Conservation (phyloP, 306 rosid genomes). For the Quercus cerris region DNA sequence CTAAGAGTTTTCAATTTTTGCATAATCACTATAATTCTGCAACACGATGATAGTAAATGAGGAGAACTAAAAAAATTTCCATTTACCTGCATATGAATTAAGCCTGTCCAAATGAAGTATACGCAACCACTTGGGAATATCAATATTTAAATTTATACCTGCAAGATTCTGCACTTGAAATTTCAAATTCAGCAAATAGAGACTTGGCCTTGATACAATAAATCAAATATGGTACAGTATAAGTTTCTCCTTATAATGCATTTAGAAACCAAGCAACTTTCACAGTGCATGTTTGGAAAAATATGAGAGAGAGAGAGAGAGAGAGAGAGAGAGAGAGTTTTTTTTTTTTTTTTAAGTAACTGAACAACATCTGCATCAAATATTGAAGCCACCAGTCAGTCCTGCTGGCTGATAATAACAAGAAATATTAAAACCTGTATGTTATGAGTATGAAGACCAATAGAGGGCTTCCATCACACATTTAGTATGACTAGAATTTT, state of each 20-base stretch:
- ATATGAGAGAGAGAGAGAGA: not conserved
- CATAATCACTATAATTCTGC: constrained; percentile 13
- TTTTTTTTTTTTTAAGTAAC: not conserved
- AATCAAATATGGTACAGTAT: not conserved
- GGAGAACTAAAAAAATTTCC: constrained; percentile 8
- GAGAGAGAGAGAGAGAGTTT: not conserved
- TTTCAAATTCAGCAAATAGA: constrained; percentile 22
- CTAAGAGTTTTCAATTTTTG: not conserved
- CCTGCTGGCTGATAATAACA: not conserved
- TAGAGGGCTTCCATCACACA: not conserved
- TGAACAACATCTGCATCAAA: not conserved
- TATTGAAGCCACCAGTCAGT: not conserved
- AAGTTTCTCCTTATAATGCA: not conserved
- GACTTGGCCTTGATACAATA: not conserved
- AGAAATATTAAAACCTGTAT: not conserved
- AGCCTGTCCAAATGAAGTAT: constrained; percentile 82
- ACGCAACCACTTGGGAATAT: constrained; percentile 86
- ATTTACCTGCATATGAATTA: constrained; percentile 70
- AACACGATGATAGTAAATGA: constrained; percentile 8
- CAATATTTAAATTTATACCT: constrained; percentile 81
- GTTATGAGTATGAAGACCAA: not conserved
- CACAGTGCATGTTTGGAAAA: not conserved
- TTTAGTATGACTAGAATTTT: not conserved
- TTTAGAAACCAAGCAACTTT: not conserved
- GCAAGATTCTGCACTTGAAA: constrained; percentile 69